Evolutionary conservation across 306 rosid species (phyloP).

Genomic region (Fragaria iinumae): DNA sequence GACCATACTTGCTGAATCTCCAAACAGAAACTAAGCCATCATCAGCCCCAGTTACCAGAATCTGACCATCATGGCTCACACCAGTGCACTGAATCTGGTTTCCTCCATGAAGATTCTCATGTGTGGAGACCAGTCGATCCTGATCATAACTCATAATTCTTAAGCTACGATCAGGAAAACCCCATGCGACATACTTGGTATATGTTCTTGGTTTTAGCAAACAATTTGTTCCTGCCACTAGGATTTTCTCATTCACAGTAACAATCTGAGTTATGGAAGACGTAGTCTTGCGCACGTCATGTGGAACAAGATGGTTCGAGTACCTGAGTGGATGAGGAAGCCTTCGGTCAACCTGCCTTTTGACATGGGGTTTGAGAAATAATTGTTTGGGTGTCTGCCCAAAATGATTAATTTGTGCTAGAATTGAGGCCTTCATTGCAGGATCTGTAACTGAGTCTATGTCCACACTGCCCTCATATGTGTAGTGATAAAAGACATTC

Average conservation of each 20-base stretch:
- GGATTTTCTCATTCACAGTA: constrained; percentile 71
- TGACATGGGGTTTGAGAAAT: constrained; percentile 83
- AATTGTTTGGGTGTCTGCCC: constrained; percentile 99
- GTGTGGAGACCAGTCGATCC: constrained; percentile 89
- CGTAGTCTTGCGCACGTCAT: constrained; percentile 72
- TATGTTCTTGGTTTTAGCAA: constrained; percentile 91
- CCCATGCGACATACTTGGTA: constrained; percentile 94
- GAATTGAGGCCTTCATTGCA: constrained; percentile 98
- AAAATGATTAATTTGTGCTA: constrained; percentile 98
- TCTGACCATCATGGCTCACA: constrained; percentile 84
- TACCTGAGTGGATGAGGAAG: constrained; percentile 93
- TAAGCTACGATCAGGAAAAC: constrained; percentile 94
- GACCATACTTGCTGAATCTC: constrained; percentile 71
- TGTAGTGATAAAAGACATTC: constrained; percentile 95
- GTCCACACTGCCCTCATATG: constrained; percentile 97
- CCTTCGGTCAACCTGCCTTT: constrained; percentile 76
- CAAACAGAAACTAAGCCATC: constrained; percentile 93
- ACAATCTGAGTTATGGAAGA: constrained; percentile 88
- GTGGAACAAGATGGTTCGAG: constrained; percentile 67
- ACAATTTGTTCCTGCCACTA: constrained; percentile 67
- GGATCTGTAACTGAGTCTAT: constrained; percentile 98
- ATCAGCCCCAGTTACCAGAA: constrained; percentile 94
- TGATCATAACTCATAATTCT: constrained; percentile 94
- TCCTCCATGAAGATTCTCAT: constrained; percentile 93
- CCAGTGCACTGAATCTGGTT: constrained; percentile 86